Base-by-base conservation (phyloP, 345 rosid genomes). In the Euclidium syriacum region DNA sequence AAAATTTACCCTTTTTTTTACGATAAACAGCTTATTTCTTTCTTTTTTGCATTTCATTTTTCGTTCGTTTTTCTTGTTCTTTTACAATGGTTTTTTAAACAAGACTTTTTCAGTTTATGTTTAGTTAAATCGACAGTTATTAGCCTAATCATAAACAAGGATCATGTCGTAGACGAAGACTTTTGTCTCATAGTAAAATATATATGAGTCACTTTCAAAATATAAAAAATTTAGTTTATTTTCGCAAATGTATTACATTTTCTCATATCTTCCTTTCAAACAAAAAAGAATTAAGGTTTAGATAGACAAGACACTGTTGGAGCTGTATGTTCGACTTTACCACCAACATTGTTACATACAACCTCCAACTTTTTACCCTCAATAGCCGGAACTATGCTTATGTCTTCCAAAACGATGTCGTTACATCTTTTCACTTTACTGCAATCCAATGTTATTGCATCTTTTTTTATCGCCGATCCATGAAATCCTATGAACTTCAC, bases 401-500 rank as follows among this genome's bases (percentile, higher is more conserved):
- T 41, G 1, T 40, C 15, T 0, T 26, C 36, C 16, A 57, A 39
- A 38, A 41, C 35, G 16, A 57, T 40, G 48, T 11, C 49, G 12
- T 15, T 24, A 7, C 62, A 56, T 38, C 34, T 0, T 15, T 25
- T 56, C 2, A 56, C 47, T 56, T 39, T 17, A 56, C 62, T 56
- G 0, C 49, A 56, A 16, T 39, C 15, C 15, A 56, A 4, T 1
- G 15, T 6, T 39, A 56, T 55, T 35, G 47, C 62, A 9, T 18
- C 1, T 39, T 39, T 24, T 14, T 38, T 26, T 6, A 25, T 38
- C 11, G 24, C 47, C 17, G 62, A 38, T 9, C 62, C 49, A 0
- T 16, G 34, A 39, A 56, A 56, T 12, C 47, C 49, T 25, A 4
- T 39, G 42, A 56, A 56, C 23, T 39, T 56, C 12, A 56, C 62